Evolutionary conservation across 345 rosid species (phyloP).

Genomic region (Noccaea caerulescens): DNA sequence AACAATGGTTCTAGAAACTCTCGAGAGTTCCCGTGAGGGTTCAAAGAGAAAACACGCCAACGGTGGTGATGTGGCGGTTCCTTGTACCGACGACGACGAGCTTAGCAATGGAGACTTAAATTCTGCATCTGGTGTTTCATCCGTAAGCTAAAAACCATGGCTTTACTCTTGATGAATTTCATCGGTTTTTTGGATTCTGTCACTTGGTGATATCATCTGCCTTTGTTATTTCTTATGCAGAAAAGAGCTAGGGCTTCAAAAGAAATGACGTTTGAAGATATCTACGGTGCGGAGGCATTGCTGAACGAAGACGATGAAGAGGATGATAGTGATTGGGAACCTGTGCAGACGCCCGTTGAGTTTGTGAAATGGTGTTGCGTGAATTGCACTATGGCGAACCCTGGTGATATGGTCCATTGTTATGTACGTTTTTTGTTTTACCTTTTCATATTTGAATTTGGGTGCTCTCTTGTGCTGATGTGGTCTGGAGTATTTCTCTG

Average conservation of each 20-base stretch:
- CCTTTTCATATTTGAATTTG: neutral
- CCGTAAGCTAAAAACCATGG: slow-evolving; percentile 46
- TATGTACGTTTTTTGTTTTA: slow-evolving; percentile 58
- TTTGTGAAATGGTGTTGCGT: slow-evolving; percentile 82
- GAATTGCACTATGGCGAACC: slow-evolving; percentile 89
- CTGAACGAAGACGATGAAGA: slow-evolving; percentile 76
- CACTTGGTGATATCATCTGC: neutral
- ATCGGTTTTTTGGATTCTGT: neutral
- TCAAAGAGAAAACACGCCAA: slow-evolving; percentile 50
- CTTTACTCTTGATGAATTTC: neutral
- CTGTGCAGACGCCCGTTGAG: slow-evolving; percentile 60
- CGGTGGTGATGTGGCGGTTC: slow-evolving; percentile 46
- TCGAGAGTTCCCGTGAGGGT: slow-evolving; percentile 45
- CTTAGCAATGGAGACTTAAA: slow-evolving; percentile 44
- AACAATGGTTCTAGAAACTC: slow-evolving; percentile 64
- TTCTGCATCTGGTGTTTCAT: slow-evolving; percentile 40
- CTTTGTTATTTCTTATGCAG: slow-evolving; percentile 40
- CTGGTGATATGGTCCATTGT: slow-evolving; percentile 65
- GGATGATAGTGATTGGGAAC: slow-evolving; percentile 97
- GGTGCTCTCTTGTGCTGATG: neutral
- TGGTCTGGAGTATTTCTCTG: neutral
- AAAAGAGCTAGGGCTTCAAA: slow-evolving; percentile 53
- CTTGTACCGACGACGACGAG: slow-evolving; percentile 42
- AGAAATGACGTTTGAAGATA: slow-evolving; percentile 77
- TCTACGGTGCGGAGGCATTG: slow-evolving; percentile 53